Evolutionary conservation across 257 asterid genomes (phyloP), one percentile per base, ranked within the genome.

Genomic region (Catharanthus roseus): DNA sequence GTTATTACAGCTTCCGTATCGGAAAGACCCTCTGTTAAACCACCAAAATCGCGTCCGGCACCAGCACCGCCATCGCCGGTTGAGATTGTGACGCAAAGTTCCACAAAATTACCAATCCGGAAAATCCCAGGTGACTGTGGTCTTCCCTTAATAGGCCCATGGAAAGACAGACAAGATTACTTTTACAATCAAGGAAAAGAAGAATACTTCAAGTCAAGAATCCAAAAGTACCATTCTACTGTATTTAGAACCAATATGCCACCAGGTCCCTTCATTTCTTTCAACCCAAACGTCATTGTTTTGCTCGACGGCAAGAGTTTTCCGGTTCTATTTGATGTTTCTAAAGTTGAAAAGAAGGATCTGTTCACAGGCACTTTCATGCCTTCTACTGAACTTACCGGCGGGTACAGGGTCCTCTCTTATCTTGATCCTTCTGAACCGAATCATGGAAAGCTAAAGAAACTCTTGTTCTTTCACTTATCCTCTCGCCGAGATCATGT

Each of bases 381-480:
- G 91, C 91, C 97, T 1, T 88, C 96, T 49, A 65, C 85, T 19
- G 88, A 85, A 2, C 87, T 90, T 71, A 90, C 96, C 61, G 97
- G 98, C 69, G 97, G 98, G 10, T 86, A 88, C 85, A 74, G 98
- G 1, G 75, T 79, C 13, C 84, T 92, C 4, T 90, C 98, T 8
- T 90, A 76, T 70, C 87, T 92, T 16, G 98, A 92, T 75, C 98
- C 98, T 0, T 85, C 97, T 3, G 98, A 92, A 68, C 96, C 96
- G 12, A 84, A 67, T 29, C 98, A 92, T 36, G 84, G 86, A 31
- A 84, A 81, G 63, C 75, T 92, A 34, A 92, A 92, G 72, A 79
- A 81, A 3, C 87, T 92, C 65, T 74, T 90, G 77, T 92, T 92
- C 45, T 85, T 77, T 61, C 63, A 87, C 9, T 86, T 88, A 11